Conservation (phyloP, 208 protist genomes). For the Acanthamoeba castellanii region DNA sequence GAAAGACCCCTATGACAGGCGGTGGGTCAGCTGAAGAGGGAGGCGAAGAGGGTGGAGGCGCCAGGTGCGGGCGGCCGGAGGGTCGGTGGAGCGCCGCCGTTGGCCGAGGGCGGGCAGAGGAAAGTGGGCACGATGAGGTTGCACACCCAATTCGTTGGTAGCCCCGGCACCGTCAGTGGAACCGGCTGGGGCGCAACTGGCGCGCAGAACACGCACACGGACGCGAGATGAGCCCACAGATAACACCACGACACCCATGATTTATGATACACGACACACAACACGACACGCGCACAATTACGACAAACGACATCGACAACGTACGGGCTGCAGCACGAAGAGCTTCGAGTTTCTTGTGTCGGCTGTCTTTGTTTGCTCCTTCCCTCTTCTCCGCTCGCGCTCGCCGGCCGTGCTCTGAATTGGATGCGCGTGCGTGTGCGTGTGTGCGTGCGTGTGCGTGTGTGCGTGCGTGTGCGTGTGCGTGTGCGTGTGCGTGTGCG, state of each 20-base stretch:
- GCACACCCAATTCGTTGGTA: constrained; percentile 5
- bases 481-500: no score
- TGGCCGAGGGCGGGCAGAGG: background rate
- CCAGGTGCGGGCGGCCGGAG: background rate
- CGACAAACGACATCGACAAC: background rate
- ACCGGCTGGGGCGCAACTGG: background rate
- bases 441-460: no score
- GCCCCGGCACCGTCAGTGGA: background rate
- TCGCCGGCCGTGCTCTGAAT: background rate
- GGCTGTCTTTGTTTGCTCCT: background rate
- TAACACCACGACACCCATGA: no score
- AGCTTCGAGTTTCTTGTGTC: background rate
- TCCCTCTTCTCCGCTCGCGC: background rate
- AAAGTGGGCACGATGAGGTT: constrained; percentile 20
- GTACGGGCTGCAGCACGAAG: background rate
- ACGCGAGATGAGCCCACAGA: no score
- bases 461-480: no score
- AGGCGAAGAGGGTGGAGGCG: constrained; percentile 1
- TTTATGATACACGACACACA: background rate
- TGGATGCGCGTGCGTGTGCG: background rate
- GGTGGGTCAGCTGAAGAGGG: background rate
- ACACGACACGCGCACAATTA: background rate
- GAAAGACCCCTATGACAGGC: no score
- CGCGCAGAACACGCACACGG: background rate
- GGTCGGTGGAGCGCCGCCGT: background rate